These are phyloP conservation scores for Odonthalia washingtoniensis DNA, from an alignment of 31 red algal genomes.

Conservation along the genomic window DNA sequence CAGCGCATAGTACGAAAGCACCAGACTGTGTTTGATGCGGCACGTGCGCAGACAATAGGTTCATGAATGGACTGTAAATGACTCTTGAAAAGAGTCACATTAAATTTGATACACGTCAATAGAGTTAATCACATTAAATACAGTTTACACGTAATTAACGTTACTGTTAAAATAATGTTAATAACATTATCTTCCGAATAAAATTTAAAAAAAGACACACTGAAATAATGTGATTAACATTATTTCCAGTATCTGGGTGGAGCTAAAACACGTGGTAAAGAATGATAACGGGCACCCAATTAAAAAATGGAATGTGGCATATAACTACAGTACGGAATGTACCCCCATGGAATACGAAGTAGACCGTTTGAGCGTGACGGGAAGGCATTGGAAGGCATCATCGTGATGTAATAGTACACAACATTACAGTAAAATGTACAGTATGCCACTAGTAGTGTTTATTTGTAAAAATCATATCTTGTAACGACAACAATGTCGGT, in stretches of 20 bases:
- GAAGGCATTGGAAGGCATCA: too few species aligned
- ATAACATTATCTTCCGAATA: background rate
- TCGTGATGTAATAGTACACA: too few species aligned
- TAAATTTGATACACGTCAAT: background rate
- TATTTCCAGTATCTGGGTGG: slow-evolving; percentile 30
- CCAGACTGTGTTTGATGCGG: background rate
- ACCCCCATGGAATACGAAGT: too few species aligned
- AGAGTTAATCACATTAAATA: background rate
- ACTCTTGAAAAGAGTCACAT: slow-evolving; percentile 1
- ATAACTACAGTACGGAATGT: too few species aligned
- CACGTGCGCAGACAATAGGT: background rate
- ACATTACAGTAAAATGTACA: too few species aligned
- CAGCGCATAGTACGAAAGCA: slow-evolving; percentile 22
- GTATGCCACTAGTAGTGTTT: too few species aligned
- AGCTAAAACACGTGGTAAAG: too few species aligned
- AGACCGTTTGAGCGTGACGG: too few species aligned
- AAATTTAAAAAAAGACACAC: background rate
- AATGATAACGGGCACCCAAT: too few species aligned
- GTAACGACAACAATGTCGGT: too few species aligned
- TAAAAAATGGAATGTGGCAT: too few species aligned
- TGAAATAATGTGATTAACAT: slow-evolving; percentile 8
- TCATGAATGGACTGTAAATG: background rate
- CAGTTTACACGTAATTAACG: background rate
- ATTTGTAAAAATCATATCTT: too few species aligned
- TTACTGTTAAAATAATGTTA: slow-evolving; percentile 9